Evolutionary conservation across 1,139 yeast species (phyloP), one percentile per base, ranked within the genome.

Genomic region (Candida dubliniensis): DNA sequence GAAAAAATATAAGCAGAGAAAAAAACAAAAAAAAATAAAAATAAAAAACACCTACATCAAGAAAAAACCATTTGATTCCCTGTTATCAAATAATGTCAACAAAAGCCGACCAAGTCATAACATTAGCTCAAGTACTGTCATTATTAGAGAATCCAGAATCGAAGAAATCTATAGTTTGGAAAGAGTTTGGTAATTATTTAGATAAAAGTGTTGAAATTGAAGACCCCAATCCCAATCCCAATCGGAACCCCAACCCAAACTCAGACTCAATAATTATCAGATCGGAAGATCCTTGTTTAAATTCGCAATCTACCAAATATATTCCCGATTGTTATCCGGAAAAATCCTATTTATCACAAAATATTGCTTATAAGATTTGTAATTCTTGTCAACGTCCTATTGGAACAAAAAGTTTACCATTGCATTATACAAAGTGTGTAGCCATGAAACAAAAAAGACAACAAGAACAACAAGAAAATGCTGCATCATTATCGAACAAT

Each of bases 301-400:
- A 18, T 18, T 18, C 23, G 5, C 23, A 18, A 18, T 18, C 5
- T 18, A 18, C 23, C 3, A 35, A 58, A 61, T 45, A 52, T 47
- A 58, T 63, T 12, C 49, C 55, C 46, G 54, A 52, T 52, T 52
- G 64, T 52, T 45, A 60, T 49, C 51, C 66, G 57, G 53, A 69
- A 62, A 47, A 67, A 60, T 59, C 83, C 67, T 49, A 60, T 68
- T 49, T 74, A 58, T 50, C 74, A 53, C 54, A 74, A 69, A 66
- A 67, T 18, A 56, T 81, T 24, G 71, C 74, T 43, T 86, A 81
- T 56, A 74, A 85, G 52, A 74, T 84, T 55, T 86, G 95, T 60
- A 81, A 79, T 46, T 67, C 71, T 47, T 86, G 95, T 59, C 73
- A 76, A 39, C 71, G 84, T 47, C 93, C 93, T 1, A 71, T 86